Conservation (phyloP, 2,329 filamentous ascomycete genomes). For the Penicillium sclerotiorum region DNA sequence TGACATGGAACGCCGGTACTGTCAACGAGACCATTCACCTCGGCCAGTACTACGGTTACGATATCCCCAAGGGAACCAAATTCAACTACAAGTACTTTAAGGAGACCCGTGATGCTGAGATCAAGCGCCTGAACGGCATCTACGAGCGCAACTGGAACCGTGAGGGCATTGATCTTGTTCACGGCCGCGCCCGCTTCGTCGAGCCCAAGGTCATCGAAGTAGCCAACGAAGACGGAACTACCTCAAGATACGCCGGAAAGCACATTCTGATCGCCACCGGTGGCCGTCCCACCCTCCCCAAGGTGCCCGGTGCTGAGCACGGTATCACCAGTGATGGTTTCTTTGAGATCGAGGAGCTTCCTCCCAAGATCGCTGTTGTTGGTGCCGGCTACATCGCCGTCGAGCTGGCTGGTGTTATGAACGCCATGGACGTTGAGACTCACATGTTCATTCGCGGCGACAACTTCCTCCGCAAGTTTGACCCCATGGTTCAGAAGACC, state of each 20-base stretch:
- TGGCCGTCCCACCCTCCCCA: constrained; percentile 48
- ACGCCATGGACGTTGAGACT: constrained; percentile 52
- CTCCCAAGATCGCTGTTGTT: constrained; percentile 53
- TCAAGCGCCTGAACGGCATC: constrained; percentile 49
- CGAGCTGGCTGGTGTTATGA: constrained; percentile 54
- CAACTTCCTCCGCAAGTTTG: constrained; percentile 54
- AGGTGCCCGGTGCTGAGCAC: constrained; percentile 50
- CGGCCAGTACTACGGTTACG: constrained; percentile 52
- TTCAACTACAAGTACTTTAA: constrained; percentile 53
- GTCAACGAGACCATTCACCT: constrained; percentile 52
- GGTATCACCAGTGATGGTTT: constrained; percentile 57
- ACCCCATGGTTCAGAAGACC: constrained; percentile 56
- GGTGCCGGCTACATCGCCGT: constrained; percentile 57
- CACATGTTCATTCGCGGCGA: constrained; percentile 55
- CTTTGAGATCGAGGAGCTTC: constrained; percentile 54
- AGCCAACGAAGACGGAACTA: constrained; percentile 43
- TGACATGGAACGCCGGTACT: constrained; percentile 56
- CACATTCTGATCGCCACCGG: constrained; percentile 55
- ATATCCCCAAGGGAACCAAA: constrained; percentile 45
- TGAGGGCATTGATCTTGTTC: constrained; percentile 55
- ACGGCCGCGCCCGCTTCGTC: constrained; percentile 52
- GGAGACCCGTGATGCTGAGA: constrained; percentile 48
- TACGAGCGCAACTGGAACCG: constrained; percentile 55
- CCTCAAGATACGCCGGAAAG: constrained; percentile 44
- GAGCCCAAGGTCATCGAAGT: constrained; percentile 50